A percentile compares a stretch with the other conserved stretches of the same genome.
These are phyloP conservation scores for Saposhnikovia divaricata DNA, from an alignment of 129 eudicot species.

Conservation along the genomic window DNA sequence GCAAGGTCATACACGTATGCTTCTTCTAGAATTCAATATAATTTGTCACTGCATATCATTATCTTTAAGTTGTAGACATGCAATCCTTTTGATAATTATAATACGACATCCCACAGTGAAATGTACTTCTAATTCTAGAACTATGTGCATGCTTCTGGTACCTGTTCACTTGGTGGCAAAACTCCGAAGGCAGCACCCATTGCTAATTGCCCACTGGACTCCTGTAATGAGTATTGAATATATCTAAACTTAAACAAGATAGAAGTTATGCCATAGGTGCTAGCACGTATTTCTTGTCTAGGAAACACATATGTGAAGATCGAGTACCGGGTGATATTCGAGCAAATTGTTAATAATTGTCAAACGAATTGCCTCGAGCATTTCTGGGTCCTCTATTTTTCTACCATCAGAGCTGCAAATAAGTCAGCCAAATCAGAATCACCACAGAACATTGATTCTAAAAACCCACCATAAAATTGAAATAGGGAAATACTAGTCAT, in stretches of 20 bases:
- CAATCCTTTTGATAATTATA: not conserved
- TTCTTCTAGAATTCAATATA: not conserved
- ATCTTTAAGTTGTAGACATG: not conserved
- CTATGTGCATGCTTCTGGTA: not conserved
- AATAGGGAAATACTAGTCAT: not conserved
- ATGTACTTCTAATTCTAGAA: not conserved
- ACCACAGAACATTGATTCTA: not conserved
- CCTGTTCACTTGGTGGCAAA: conserved; percentile 47
- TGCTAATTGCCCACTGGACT: conserved; percentile 81
- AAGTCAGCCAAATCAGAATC: conserved; percentile 9
- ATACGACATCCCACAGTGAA: not conserved
- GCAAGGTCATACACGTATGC: too few species aligned
- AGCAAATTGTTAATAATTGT: conserved; percentile 81
- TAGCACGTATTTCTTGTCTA: not conserved
- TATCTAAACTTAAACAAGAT: not conserved
- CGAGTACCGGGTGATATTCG: conserved; percentile 78
- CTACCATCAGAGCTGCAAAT: conserved; percentile 66
- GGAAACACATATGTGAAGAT: not conserved
- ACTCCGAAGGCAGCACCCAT: conserved; percentile 93
- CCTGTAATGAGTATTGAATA: conserved; percentile 36
- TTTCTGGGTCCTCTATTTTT: conserved; percentile 83
- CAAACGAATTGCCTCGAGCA: conserved; percentile 92
- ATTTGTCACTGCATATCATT: not conserved
- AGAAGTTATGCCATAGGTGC: not conserved
- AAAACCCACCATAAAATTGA: not conserved